Base-by-base conservation (phyloP, 768 basidiomycete species). In the Exsudoporus frostii region DNA sequence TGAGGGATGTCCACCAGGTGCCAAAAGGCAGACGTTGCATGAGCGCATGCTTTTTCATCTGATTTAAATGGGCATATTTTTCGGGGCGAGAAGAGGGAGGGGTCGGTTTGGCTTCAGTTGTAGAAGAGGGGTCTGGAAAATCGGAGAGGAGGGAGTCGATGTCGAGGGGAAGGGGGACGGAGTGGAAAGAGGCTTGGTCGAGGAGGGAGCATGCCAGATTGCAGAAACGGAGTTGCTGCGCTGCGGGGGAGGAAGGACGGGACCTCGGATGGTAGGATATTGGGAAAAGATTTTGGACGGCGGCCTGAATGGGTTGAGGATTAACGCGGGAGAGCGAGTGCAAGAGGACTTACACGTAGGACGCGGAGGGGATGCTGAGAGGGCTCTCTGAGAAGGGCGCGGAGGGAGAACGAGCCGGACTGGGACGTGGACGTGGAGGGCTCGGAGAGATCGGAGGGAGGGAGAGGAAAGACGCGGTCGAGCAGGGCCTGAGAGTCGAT, bases 1-100 rank as follows among this genome's bases (percentile, higher is more conserved):
- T 79, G 49, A 85, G 78, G 25, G 90, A 90, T 15, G 88, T 79
- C 85, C 89, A 93, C 74, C 83, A 90, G 53, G 86, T 85, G 36
- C 84, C 89, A 2, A 76, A 79, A 1, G 91, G 88, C 7, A 93
- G 74, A 54, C 83, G 85, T 62, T 93, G 90, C 58, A 92, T 77
- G 42, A 93, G 80, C 4, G 91, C 90, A 69, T 86, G 91, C 62
- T 77, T 81, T 48, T 78, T 81, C n/a, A 48, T 41, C 69, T 72
- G 48, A 56, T 62, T 42, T 29, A 48, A 24, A 45, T 55, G 71
- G 59, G 55, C 71, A 56, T 41, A 70, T 53, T 59, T 72, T 59
- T 62, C 67, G 22, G 65, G 60, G 24, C 45, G 53, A 20, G 37
- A 20, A 9, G 20, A 25, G 24, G 24, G 22, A 9, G 58, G 42